Evolutionary conservation across 2,329 filamentous ascomycete species (phyloP), one percentile per base, ranked within the genome.

Genomic region (Fusarium sp.): DNA sequence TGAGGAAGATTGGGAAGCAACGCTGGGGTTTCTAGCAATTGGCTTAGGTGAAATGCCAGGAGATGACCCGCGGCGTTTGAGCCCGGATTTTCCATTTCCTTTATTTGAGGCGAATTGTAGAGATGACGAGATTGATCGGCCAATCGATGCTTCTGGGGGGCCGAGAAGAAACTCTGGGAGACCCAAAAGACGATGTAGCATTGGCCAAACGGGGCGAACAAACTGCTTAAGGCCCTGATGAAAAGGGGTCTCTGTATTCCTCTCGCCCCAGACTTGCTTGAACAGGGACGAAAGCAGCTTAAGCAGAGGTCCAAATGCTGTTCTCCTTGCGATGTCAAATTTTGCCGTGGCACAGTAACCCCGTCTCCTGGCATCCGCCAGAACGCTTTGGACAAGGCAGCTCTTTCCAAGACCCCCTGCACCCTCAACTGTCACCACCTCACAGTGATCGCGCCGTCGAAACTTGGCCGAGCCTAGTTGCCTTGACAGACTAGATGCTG

Each of bases 121-220:
- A n/a, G 77, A 75, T 7, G 79, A 80, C 10, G 83, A 82, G 6
- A 82, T 76, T 4, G 82, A 81, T 41, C 81, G 79, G 11, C 77
- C 66, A 12, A 80, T 62, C 7, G 76, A 71, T 53, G 70, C 69
- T 44, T 87, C 85, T 27, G 83, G 82, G 8, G 85, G 80, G 6
- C 88, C 88, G 23, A 91, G 83, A 10, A 91, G 81, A 81, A 95
- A 97, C 75, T 95, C 91, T 1, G 90, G 90, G 33, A 92, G 83
- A 5, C 87, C 88, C 9, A 92, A 83, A 4, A 89, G 80, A 67
- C 86, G 86, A 74, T 91, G 89, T 62, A 92, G 81, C 81, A 87
- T 87, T 11, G 88, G 88, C 90, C 90, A 92, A 17, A 89, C 85
- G 3, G 90, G 89, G 30, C 86, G 86, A 46, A 91, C 85, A 67